Evolutionary conservation across 345 rosid species (phyloP).

Genomic region (Hypericum perforatum): DNA sequence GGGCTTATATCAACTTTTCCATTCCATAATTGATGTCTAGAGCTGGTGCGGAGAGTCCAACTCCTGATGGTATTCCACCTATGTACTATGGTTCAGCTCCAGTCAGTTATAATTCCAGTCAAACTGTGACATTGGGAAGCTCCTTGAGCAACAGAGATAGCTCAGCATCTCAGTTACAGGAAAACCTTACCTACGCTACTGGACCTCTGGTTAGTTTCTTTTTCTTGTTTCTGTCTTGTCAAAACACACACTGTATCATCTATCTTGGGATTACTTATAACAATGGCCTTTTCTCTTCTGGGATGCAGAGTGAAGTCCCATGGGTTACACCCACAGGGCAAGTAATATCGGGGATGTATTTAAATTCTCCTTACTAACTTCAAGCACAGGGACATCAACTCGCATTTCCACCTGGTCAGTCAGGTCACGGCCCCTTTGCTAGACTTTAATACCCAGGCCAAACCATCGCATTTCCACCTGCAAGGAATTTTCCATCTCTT

Average conservation of each 20-base stretch:
- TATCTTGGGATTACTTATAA: no score
- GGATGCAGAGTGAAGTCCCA: slow-evolving; percentile 52
- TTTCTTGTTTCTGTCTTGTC: neutral
- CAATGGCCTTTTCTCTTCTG: neutral
- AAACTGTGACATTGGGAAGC: slow-evolving; percentile 35
- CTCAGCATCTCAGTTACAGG: slow-evolving; percentile 48
- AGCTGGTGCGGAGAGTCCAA: slow-evolving; percentile 29
- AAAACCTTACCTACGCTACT: slow-evolving; percentile 35
- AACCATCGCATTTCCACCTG: no score
- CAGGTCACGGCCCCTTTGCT: slow-evolving; percentile 47
- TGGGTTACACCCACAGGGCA: slow-evolving; percentile 54
- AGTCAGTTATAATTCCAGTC: slow-evolving; percentile 35
- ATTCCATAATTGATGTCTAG: slow-evolving; percentile 41
- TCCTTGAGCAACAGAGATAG: slow-evolving; percentile 42
- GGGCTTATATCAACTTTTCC: slow-evolving; percentile 49
- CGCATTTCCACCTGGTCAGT: slow-evolving; percentile 47
- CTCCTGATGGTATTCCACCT: slow-evolving; percentile 40
- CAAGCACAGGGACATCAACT: slow-evolving; percentile 57
- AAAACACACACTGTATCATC: no score
- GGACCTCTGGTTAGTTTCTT: slow-evolving; percentile 30
- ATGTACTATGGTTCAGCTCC: slow-evolving; percentile 27
- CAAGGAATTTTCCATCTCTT: no score
- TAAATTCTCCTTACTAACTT: slow-evolving; percentile 47
- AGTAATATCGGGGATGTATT: slow-evolving; percentile 51
- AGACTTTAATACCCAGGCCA: slow-evolving; percentile 51